Conservation (phyloP, 371 early-diverging fungal species). For the Catenaria anguillulae region DNA sequence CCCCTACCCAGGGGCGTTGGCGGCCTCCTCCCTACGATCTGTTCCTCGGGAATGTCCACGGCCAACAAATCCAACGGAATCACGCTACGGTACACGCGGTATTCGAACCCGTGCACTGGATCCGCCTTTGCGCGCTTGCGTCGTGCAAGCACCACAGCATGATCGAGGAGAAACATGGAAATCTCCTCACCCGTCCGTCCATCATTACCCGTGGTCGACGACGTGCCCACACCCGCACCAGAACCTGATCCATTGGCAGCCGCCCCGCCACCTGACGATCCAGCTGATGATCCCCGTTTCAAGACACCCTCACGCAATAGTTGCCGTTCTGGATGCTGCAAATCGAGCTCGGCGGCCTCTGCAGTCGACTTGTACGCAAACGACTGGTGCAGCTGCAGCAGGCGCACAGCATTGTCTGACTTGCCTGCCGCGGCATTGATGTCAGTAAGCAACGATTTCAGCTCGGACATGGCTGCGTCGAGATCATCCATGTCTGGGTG, state of each 20-base stretch:
- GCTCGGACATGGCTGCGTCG: constrained; percentile 39
- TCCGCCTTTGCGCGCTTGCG: constrained; percentile 34
- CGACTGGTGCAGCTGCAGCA: constrained; percentile 38
- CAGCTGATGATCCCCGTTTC: constrained; percentile 34
- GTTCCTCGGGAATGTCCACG: constrained; percentile 14
- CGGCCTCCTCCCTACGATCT: too few relatives aligned
- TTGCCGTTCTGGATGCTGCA: constrained; percentile 49
- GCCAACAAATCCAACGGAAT: neutral
- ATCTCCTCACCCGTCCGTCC: constrained; percentile 50
- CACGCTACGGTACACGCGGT: neutral
- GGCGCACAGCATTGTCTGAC: constrained; percentile 52
- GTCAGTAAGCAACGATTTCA: constrained; percentile 47
- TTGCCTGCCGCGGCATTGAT: constrained; percentile 76
- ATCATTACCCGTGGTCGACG: constrained; percentile 38
- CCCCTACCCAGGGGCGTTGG: too few relatives aligned
- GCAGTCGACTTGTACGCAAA: constrained; percentile 34
- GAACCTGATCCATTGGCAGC: too few relatives aligned
- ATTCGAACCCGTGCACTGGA: neutral
- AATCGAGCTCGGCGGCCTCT: constrained; percentile 46
- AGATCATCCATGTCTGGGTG: constrained; percentile 57
- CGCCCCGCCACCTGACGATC: too few relatives aligned
- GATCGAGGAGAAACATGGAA: constrained; percentile 69
- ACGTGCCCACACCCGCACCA: constrained; percentile 20
- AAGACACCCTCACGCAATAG: constrained; percentile 65
- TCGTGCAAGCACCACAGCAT: constrained; percentile 62